Conservation (phyloP, 1,284 basidiomycete genomes). For the Fomitopsis pinicola region DNA sequence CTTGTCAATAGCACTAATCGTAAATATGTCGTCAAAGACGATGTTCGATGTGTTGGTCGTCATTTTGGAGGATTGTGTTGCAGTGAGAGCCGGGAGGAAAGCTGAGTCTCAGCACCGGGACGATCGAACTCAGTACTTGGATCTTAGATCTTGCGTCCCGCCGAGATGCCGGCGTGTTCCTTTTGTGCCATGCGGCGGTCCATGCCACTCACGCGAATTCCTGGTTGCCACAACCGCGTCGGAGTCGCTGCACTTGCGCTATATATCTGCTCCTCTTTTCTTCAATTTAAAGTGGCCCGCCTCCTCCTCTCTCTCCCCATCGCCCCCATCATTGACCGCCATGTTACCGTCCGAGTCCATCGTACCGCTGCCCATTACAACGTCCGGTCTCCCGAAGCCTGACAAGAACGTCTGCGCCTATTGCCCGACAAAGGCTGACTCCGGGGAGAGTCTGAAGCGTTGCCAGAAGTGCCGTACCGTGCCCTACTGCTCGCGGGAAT, state of each 20-base stretch:
- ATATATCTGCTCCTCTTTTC: not conserved
- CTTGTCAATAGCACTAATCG: slow-evolving; percentile 79
- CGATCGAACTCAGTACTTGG: not conserved
- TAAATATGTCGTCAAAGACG: slow-evolving; percentile 90
- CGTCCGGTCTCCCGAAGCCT: not conserved
- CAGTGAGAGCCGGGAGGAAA: not conserved
- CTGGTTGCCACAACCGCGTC: not conserved
- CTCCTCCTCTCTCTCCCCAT: no score
- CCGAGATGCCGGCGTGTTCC: not conserved
- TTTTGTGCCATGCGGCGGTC: not conserved
- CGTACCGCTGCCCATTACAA: not conserved
- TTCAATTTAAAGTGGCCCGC: not conserved
- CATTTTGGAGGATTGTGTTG: slow-evolving; percentile 37
- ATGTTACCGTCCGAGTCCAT: not conserved
- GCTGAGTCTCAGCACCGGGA: no score
- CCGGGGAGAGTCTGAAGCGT: not conserved
- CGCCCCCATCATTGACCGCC: no score
- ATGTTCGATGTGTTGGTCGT: slow-evolving; percentile 64
- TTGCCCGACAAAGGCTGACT: not conserved
- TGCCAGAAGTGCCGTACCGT: not conserved
- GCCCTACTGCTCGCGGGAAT: not conserved
- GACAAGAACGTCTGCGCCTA: not conserved
- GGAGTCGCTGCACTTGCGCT: not conserved
- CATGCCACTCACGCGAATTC: no score
- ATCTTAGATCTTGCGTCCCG: not conserved